Evolutionary conservation across 352 stramenopile genomes (phyloP), one percentile per base, ranked within the genome.

Genomic region (Phytophthora capsici): DNA sequence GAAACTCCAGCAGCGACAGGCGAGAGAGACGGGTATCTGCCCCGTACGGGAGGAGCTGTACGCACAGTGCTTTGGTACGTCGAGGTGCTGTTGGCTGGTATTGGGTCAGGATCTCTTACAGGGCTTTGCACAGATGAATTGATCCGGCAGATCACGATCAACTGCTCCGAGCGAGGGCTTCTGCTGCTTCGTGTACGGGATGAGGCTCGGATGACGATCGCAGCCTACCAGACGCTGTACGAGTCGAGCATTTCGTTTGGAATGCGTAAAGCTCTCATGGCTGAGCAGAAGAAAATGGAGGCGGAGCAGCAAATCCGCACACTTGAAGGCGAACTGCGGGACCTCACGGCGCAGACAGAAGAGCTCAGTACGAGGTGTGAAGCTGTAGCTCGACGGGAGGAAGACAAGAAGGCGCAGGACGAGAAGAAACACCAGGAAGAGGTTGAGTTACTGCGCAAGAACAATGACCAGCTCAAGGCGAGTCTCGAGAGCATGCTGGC

Each of bases 131-230:
- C 55, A 93, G 91, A 98, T 57, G 92, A 97, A 47, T 60, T 98
- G 34, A 98, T 97, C 50, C 80, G 91, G 7, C 93, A 98, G 75
- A 93, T 98, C 58, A 98, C 93, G 0, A 96, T 98, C 69, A 97
- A 97, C 66, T 98, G 92, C 69, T 92, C 88, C 0, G 91, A 98
- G 67, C 82, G 92, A 13, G 92, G 93, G 10, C 66, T 98, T 28
- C 71, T 98, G 34, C 69, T 98, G 30, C 72, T 98, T 45, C 85
- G 91, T 12, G 91, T 98, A 30, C 81, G 93, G 25, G 91, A 98
- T 62, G 93, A 98, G 62, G 91, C 93, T 34, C 80, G 89, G 14
- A 97, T 97, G 91, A 97, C 90, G 4, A 96, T 97, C 63, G 85
- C 89, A 13, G 90, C 93, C 13, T 98, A 98, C 59, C 89, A 98